These are phyloP conservation scores for Hansenula lynferdii DNA, from an alignment of 1,139 yeast species.

Conservation along the genomic window DNA sequence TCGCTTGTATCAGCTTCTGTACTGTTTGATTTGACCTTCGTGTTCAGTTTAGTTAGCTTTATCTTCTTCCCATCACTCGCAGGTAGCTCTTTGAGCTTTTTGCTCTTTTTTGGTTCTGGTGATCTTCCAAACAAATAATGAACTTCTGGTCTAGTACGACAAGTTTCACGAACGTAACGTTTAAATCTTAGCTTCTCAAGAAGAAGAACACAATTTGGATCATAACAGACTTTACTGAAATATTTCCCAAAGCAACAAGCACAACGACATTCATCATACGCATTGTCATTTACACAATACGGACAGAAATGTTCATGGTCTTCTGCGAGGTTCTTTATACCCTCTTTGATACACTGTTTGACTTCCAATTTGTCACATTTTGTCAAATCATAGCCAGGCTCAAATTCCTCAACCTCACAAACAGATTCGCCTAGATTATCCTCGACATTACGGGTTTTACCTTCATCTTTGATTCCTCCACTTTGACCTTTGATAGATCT, in stretches of 20 bases:
- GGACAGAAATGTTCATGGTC: slow-evolving; percentile 22
- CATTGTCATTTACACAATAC: slow-evolving; percentile 21
- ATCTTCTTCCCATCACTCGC: too few relatives aligned
- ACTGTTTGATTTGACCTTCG: too few relatives aligned
- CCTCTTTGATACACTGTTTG: slow-evolving; percentile 18
- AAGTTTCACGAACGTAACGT: slow-evolving; percentile 19
- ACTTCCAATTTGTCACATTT: slow-evolving; percentile 17
- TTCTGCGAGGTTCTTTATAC: slow-evolving; percentile 13
- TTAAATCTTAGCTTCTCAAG: slow-evolving; percentile 20
- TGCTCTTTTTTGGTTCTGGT: neutral
- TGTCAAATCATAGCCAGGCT: slow-evolving; percentile 17
- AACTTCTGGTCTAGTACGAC: slow-evolving; percentile 17
- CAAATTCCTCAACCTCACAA: slow-evolving; percentile 16
- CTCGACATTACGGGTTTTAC: slow-evolving; percentile 7
- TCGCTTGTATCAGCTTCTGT: too few relatives aligned
- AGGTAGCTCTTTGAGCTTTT: neutral
- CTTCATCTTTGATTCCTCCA: neutral
- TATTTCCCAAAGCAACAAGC: slow-evolving; percentile 22
- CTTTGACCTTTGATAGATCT: neutral
- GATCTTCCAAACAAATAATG: slow-evolving; percentile 5
- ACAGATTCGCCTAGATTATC: slow-evolving; percentile 13
- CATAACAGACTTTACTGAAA: slow-evolving; percentile 21
- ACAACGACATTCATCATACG: slow-evolving; percentile 23
- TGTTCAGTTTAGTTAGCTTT: too few relatives aligned
- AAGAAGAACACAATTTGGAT: slow-evolving; percentile 17